These are phyloP conservation scores for Pseudogymnoascus sp. DNA, from an alignment of 2,329 filamentous ascomycete species.

Conservation along the genomic window DNA sequence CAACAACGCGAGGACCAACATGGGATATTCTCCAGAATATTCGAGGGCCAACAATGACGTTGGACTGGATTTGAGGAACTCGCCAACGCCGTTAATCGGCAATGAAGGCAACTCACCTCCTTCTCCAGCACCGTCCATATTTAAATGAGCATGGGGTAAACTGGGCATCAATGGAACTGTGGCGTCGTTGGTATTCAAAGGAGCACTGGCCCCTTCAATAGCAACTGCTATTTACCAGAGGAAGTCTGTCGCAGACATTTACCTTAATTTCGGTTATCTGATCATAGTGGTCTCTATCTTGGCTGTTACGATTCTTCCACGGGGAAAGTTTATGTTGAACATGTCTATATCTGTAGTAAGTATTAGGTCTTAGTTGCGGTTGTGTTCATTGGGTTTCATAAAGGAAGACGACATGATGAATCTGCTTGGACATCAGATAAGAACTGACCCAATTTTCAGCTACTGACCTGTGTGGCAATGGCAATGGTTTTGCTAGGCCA, in stretches of 20 bases:
- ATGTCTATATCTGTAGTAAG: constrained; percentile 13
- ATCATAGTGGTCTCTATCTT: constrained; percentile 57
- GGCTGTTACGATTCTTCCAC: constrained; percentile 55
- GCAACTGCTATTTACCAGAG: constrained; percentile 17
- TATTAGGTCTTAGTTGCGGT: constrained; percentile 43
- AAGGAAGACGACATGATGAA: not conserved
- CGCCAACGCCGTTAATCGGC: not conserved
- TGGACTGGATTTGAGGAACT: not conserved
- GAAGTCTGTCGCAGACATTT: constrained; percentile 15
- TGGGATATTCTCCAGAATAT: not conserved
- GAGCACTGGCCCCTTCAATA: constrained; percentile 16
- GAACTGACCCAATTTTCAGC: constrained; percentile 10
- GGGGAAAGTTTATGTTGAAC: constrained; percentile 64
- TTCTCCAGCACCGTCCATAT: not conserved
- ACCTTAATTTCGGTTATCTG: constrained; percentile 36
- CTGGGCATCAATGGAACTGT: constrained; percentile 14
- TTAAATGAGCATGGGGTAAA: constrained; percentile 13
- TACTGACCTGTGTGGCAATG: constrained; percentile 40
- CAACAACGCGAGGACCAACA: not conserved
- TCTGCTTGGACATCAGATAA: not conserved
- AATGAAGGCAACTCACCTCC: not conserved
- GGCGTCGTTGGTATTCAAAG: constrained; percentile 19
- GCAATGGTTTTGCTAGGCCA: constrained; percentile 53
- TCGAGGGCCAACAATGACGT: not conserved
- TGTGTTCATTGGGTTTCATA: constrained; percentile 35